These are phyloP conservation scores for Cystoisospora suis DNA, from an alignment of 169 alveolate genomes.

Conservation along the genomic window DNA sequence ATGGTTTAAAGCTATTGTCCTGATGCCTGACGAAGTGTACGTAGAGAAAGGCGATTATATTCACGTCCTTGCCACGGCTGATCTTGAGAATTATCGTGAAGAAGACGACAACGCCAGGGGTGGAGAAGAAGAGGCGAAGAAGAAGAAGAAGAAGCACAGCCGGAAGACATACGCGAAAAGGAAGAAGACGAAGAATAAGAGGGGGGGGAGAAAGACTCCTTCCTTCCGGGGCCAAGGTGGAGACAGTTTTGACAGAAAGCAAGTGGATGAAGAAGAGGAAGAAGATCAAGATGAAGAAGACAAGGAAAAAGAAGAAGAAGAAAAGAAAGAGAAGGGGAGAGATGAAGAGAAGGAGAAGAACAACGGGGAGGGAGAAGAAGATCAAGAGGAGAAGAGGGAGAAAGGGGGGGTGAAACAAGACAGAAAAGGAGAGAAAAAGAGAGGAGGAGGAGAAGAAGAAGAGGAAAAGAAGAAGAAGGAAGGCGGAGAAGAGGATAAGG, in stretches of 20 bases:
- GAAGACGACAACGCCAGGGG: not conserved
- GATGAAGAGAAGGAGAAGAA: not conserved
- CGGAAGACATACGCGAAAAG: not conserved
- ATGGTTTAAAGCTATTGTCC: constrained; percentile 50
- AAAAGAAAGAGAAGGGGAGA: not conserved
- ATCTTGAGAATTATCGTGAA: constrained; percentile 36
- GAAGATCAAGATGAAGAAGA: not conserved
- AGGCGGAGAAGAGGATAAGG: not conserved
- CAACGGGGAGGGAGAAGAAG: not conserved
- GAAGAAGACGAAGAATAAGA: not conserved
- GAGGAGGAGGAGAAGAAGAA: not conserved
- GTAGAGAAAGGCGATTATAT: constrained; percentile 33
- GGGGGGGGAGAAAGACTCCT: constrained; percentile 10
- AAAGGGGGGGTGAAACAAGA: not conserved
- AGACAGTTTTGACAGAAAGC: too few relatives aligned
- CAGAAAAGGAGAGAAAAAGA: not conserved
- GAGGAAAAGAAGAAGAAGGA: not conserved
- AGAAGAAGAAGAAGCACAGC: not conserved
- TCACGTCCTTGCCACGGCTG: constrained; percentile 17
- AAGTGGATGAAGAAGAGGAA: not conserved
- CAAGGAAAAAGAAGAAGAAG: constrained; percentile 1
- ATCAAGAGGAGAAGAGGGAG: not conserved
- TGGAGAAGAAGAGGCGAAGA: not conserved
- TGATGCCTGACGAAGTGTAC: constrained; percentile 28
- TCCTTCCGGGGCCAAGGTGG: too few relatives aligned